phyloP scores from a whole-genome alignment of 768 basidiomycete species.

The Pleurotus pulmonarius region DNA sequence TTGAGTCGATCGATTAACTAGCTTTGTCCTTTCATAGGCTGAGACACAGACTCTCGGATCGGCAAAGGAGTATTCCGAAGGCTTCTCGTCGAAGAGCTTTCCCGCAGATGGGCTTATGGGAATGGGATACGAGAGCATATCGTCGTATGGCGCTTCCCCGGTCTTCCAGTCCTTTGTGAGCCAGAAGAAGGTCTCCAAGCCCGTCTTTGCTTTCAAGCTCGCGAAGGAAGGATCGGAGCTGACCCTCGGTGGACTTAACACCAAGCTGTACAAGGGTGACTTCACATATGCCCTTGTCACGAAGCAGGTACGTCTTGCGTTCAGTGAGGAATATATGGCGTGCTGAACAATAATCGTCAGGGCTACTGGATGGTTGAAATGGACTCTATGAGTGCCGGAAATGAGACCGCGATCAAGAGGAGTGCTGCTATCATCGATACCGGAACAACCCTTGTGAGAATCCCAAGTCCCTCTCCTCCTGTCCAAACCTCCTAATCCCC shows the following conservation, averaged over 20 bases:
- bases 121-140: conserved; percentile 28
- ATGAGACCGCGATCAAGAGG: background rate
- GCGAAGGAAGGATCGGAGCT: conserved; percentile 36
- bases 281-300: conserved; percentile 26
- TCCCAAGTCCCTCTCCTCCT: background rate
- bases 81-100: conserved; percentile 6
- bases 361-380: conserved; percentile 5
- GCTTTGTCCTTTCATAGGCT: background rate
- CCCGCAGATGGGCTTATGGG: conserved; percentile 29
- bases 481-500: background rate
- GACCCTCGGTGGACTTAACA: conserved; percentile 44
- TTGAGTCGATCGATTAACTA: background rate
- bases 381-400: background rate
- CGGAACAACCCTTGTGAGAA: conserved; percentile 4
- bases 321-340: background rate
- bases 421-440: conserved; percentile 3
- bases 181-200: conserved; percentile 20
- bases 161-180: conserved; percentile 35
- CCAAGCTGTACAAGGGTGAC: conserved; percentile 32
- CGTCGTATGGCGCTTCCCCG: conserved; percentile 20
- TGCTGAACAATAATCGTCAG: background rate
- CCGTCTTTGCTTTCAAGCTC: conserved; percentile 40
- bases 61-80: conserved; percentile 1
- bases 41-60: conserved; percentile 1
- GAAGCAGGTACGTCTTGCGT: background rate